Evolutionary conservation across 2,329 filamentous ascomycete genomes (phyloP).

Genomic region (Epicoccum nigrum): DNA sequence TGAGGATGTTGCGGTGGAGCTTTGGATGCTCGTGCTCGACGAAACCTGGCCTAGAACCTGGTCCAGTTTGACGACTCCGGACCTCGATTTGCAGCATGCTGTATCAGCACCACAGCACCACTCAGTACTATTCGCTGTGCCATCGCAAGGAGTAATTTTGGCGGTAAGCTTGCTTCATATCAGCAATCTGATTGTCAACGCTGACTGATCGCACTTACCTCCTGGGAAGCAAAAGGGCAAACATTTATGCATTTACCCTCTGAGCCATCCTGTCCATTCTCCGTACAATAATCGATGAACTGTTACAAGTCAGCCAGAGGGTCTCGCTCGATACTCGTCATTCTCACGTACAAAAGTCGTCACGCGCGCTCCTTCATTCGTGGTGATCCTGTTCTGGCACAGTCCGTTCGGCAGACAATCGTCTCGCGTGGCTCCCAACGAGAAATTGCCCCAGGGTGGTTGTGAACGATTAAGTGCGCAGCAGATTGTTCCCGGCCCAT

Average conservation of each 20-base stretch:
- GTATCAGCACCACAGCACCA: conserved; percentile 7
- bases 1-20: not conserved
- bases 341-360: conserved; percentile 4
- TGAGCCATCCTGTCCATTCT: not conserved
- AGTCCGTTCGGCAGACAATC: conserved; percentile 10
- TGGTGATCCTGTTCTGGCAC: conserved; percentile 9
- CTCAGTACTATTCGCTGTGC: conserved; percentile 6
- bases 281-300: conserved; percentile 11
- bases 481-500: conserved; percentile 2
- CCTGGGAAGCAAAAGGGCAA: not conserved
- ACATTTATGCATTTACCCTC: conserved; percentile 5
- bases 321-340: not conserved
- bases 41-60: conserved; percentile 7
- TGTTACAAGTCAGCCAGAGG: not conserved
- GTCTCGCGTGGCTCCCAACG: conserved; percentile 1
- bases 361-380: not conserved
- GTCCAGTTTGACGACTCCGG: not conserved
- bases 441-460: conserved; percentile 2
- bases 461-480: conserved; percentile 2
- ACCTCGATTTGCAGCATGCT: conserved; percentile 3
- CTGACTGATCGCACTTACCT: not conserved
- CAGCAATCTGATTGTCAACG: not conserved
- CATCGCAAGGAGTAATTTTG: conserved; percentile 8
- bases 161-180: conserved; percentile 1
- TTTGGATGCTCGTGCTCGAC: conserved; percentile 2